Evolutionary conservation across 176 grass and related monocot genomes (phyloP).

Genomic region (Oryza nivara): DNA sequence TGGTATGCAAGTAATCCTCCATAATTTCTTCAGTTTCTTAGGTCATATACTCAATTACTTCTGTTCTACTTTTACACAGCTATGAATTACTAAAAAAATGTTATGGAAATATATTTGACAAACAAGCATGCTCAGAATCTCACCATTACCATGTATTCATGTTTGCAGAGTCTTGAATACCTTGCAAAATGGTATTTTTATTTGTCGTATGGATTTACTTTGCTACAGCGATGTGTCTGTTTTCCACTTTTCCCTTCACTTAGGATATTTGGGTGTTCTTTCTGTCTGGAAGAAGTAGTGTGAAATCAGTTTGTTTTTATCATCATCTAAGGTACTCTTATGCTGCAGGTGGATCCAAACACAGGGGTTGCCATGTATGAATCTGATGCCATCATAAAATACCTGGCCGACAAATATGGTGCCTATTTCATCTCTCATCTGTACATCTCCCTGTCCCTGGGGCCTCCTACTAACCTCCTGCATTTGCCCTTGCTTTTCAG

Average conservation of each 20-base stretch:
- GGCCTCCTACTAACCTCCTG: conserved; percentile 4
- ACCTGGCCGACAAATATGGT: conserved; percentile 86
- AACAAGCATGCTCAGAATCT: background rate
- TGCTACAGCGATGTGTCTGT: background rate
- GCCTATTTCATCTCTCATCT: conserved; percentile 26
- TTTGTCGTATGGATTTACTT: background rate
- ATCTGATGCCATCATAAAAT: conserved; percentile 97
- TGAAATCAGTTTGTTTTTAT: background rate
- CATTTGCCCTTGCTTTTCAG: conserved; percentile 54
- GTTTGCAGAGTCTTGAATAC: background rate
- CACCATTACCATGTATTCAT: conserved; percentile 2
- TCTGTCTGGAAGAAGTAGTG: background rate
- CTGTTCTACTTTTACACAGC: background rate
- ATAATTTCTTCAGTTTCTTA: background rate
- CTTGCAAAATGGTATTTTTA: background rate
- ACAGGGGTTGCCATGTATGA: conserved; percentile 93
- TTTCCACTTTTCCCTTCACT: background rate
- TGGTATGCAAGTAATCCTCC: conserved; percentile 51
- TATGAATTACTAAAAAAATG: conserved; percentile 1
- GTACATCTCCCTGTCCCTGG: background rate
- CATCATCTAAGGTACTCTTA: background rate
- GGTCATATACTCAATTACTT: background rate
- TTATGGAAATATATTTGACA: background rate
- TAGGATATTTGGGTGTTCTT: background rate
- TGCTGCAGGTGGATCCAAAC: conserved; percentile 91